A percentile compares a stretch with the other conserved stretches of the same genome.
Evolutionary conservation across 2,329 filamentous ascomycete genomes (phyloP).

Genomic region (Leptodontidium sp.): DNA sequence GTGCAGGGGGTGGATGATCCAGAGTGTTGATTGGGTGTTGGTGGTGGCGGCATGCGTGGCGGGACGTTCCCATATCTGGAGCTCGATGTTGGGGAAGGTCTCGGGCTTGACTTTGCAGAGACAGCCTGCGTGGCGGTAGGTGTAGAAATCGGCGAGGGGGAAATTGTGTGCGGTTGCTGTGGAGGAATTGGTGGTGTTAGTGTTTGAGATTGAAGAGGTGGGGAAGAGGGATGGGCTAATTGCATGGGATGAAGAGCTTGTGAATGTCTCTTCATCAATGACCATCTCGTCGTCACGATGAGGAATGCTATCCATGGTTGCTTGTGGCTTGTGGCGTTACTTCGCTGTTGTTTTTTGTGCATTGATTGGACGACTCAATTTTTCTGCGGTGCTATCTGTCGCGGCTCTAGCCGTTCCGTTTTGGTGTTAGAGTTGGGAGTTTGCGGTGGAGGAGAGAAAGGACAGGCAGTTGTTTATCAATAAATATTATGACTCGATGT

Average conservation of each 20-base stretch:
- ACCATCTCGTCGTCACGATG: conserved; percentile 3
- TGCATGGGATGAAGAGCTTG: background rate
- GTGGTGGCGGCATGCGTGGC: too few species aligned
- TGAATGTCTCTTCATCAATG: background rate
- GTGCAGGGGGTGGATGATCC: background rate
- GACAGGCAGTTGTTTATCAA: background rate
- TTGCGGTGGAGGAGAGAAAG: background rate
- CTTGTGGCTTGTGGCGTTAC: too few species aligned
- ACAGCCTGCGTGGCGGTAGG: too few species aligned
- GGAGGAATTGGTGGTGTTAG: background rate
- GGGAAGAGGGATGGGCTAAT: background rate
- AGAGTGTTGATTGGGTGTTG: too few species aligned
- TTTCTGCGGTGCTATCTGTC: background rate
- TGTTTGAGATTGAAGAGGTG: background rate
- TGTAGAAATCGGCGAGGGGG: too few species aligned
- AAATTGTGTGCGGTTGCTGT: background rate
- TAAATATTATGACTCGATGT: background rate
- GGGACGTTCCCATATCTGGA: too few species aligned
- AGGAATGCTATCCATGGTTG: background rate
- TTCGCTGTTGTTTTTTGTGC: background rate
- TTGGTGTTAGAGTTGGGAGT: background rate
- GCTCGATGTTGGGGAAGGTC: background rate
- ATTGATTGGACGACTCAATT: background rate
- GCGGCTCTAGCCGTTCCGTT: background rate
- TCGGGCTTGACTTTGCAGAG: background rate